Percentiles rank a stretch among this genome's conserved stretches.
Evolutionary conservation across 1,139 yeast genomes (phyloP).

Genomic region (Torulaspora pretoriensis): DNA sequence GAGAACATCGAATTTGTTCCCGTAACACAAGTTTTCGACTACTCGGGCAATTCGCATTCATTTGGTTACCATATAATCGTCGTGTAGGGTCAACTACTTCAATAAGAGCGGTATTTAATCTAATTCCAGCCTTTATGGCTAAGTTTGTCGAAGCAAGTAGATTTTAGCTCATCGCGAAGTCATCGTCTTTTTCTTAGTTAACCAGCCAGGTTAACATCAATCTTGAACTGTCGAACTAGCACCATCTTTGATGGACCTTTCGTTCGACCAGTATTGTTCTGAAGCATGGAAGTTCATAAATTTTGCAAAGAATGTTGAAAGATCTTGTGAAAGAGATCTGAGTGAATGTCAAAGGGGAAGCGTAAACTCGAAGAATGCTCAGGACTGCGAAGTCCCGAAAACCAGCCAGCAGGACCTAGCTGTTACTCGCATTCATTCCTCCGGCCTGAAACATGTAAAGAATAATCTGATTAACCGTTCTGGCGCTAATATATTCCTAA

Average conservation of each 20-base stretch:
- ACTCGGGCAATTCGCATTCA: conserved; percentile 19
- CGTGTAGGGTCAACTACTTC: no score
- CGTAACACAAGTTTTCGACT: conserved; percentile 28
- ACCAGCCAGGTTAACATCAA: neutral
- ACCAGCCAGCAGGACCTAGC: no score
- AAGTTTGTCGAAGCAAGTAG: neutral
- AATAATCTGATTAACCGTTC: no score
- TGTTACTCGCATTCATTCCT: no score
- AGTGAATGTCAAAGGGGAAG: neutral
- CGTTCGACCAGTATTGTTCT: conserved; percentile 11
- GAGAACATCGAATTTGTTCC: conserved; percentile 26
- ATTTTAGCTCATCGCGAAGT: neutral
- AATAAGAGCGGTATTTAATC: neutral
- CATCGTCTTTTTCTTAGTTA: neutral
- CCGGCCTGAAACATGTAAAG: no score
- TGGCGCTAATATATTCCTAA: no score
- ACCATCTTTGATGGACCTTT: neutral
- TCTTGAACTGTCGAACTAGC: no score
- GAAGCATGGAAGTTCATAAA: conserved; percentile 16
- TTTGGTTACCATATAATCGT: conserved; percentile 21
- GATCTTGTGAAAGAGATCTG: neutral
- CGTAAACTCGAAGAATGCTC: no score
- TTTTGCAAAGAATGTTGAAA: conserved; percentile 13
- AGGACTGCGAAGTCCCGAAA: no score
- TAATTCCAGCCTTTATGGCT: neutral